Evolutionary conservation across 495 filamentous ascomycete genomes (phyloP).

Genomic region (Penicillium malachiteum): DNA sequence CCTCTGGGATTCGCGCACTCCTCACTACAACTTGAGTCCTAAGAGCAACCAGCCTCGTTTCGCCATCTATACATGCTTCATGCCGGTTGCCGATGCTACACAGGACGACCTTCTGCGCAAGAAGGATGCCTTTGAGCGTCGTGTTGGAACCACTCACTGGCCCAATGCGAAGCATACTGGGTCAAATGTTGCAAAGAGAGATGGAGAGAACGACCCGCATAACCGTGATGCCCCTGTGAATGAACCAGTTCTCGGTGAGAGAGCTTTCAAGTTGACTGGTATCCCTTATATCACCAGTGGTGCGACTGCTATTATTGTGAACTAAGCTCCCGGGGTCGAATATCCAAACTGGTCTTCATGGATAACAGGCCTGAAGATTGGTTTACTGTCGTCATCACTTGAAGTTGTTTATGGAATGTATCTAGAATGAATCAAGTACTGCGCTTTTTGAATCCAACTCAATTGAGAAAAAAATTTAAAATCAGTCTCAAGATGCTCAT

Average conservation of each 20-base stretch:
- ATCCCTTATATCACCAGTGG: conserved; percentile 30
- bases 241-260: conserved; percentile 30
- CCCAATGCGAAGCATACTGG: conserved; percentile 37
- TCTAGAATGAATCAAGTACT: too few species aligned
- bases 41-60: conserved; percentile 23
- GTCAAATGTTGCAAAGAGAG: conserved; percentile 30
- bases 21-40: conserved; percentile 39
- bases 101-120: conserved; percentile 36
- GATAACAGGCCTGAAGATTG: too few species aligned
- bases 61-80: conserved; percentile 38
- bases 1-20: conserved; percentile 42
- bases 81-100: conserved; percentile 34
- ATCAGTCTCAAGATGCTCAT: too few species aligned
- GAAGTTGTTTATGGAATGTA: too few species aligned
- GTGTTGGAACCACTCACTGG: conserved; percentile 37
- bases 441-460: too few species aligned
- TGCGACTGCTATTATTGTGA: too few species aligned
- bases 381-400: too few species aligned
- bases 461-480: too few species aligned
- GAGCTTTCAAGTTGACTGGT: conserved; percentile 34
- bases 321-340: too few species aligned
- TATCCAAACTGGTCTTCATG: too few species aligned
- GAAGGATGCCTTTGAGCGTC: conserved; percentile 36
- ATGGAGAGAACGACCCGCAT: conserved; percentile 30
- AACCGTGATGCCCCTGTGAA: conserved; percentile 22